These are phyloP conservation scores for Amesomyces nigricolor DNA, from an alignment of 2,329 filamentous ascomycete genomes.

Conservation along the genomic window DNA sequence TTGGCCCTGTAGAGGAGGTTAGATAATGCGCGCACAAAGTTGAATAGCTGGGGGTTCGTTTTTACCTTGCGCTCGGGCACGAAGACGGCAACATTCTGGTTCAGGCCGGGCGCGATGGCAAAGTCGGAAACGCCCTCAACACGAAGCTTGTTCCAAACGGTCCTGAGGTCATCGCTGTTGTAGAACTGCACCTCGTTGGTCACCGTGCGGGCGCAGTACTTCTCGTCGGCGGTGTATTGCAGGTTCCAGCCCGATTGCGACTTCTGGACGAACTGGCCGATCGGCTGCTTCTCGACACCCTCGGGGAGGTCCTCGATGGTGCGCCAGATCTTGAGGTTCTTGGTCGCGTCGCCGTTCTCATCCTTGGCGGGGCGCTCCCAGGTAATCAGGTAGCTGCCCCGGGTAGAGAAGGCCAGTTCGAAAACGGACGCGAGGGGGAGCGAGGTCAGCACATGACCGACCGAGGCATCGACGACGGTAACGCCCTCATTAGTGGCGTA, in stretches of 20 bases:
- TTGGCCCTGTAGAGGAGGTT: conserved; percentile 58
- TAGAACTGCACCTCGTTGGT: conserved; percentile 99
- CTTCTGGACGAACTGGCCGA: conserved; percentile 93
- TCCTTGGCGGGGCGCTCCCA: conserved; percentile 95
- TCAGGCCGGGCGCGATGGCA: conserved; percentile 81
- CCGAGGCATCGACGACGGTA: conserved; percentile 74
- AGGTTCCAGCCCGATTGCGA: conserved; percentile 93
- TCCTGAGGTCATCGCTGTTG: conserved; percentile 76
- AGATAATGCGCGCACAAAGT: background rate
- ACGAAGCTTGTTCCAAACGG: conserved; percentile 91
- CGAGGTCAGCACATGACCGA: conserved; percentile 66
- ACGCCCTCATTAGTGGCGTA: conserved; percentile 89
- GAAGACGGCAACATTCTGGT: conserved; percentile 89
- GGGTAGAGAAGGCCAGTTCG: conserved; percentile 89
- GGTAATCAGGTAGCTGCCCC: conserved; percentile 88
- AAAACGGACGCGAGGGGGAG: conserved; percentile 80
- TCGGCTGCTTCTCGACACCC: conserved; percentile 61
- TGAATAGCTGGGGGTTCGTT: conserved; percentile 1
- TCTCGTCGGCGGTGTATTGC: conserved; percentile 92
- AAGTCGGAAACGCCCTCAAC: conserved; percentile 89
- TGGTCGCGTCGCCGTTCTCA: conserved; percentile 84
- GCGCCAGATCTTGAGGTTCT: conserved; percentile 96
- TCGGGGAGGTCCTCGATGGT: conserved; percentile 64
- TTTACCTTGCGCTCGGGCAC: conserved; percentile 88
- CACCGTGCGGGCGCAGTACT: conserved; percentile 84